Evolutionary conservation across 192 early-diverging fungal genomes (phyloP), one percentile per base, ranked within the genome.

Genomic region (Martensiomyces pterosporus): DNA sequence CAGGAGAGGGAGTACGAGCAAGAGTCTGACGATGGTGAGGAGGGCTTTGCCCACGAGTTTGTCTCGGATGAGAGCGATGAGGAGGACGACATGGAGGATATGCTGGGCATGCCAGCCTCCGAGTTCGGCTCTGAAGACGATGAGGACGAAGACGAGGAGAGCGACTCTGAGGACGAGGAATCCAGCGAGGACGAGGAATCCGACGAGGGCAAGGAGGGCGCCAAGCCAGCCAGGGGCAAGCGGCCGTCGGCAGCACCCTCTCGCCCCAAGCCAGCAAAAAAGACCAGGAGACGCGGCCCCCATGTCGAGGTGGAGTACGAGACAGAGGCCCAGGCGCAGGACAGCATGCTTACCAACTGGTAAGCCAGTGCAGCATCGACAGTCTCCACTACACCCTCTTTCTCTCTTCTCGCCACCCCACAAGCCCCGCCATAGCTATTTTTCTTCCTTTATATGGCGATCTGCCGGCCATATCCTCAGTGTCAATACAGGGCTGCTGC

Each of bases 61-160:
- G 75, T 64, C n/a, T 44, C 53, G n/a, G 55, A 76, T 40, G 47
- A 63, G 53, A 64, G 67, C 51, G 65, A 73, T 8, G 3, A 43
- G 23, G 46, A 43, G 12, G 55, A 43, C 22, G 64, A 79, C 39
- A 62, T 80, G 57, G 77, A 69, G 25, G 65, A 75, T 40, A 37
- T 59, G 55, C 27, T 57, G 14, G 58, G 43, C 25, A 68, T 59
- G 49, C 49, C 59, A 13, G 42, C 55, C 24, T 74, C 67, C 17
- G 84, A 83, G 47, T 80, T 72, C 52, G 71, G 80, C 44, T 79
- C 79, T 44, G 82, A 79, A 44, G 61, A 76, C n/a, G 76, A 80
- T 49, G 81, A 82, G 49, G 79, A 65, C 14, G 83, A 85, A 13
- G 67, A 65, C 2, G 57, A 66, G 40, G 34, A 44, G 5, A 12